Evolutionary conservation across 2,329 filamentous ascomycete genomes (phyloP), one percentile per base, ranked within the genome.

Genomic region (Fusarium mexicanum): DNA sequence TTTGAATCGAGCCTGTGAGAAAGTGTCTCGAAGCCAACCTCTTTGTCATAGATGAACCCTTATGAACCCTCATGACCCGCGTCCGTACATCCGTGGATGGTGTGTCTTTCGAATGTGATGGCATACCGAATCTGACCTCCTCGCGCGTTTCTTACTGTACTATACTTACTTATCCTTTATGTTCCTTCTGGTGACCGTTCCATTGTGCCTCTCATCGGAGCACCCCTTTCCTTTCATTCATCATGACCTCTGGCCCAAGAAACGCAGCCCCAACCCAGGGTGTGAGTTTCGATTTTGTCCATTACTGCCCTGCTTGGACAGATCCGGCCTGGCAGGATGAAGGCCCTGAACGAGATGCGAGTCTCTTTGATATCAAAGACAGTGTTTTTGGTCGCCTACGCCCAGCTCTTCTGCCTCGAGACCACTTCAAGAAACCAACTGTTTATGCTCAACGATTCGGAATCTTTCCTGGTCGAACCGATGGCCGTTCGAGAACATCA

Each of bases 401-500:
- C 7, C 79, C 79, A 16, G 79, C 77, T 18, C 26, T 80, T 24
- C 69, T 77, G 1, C 58, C 72, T 20, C 53, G 59, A 26, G 80
- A 82, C 24, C 62, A 57, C 17, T 57, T 64, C 48, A 63, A 66
- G 37, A 70, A 75, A 22, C 80, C 80, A 9, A 79, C 79, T 14
- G 63, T 70, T 14, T 76, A 79, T 37, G 80, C 80, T 5, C 40
- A 74, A 22, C 71, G 80, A 43, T 82, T 79, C 41, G 77, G 80
- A 22, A 72, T 81, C 10, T 79, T 78, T 43, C 78, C 78, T 2
- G 78, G 71, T 4, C 72, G 77, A 4, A 67, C 55, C 8, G 79
- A 80, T 53, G 80, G 80, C 2, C 76, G 80, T n/a, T 82, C 80
- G 20, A 70, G 77, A 33, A 74, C 79, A 16, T 80, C 80, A 6